Evolutionary conservation across 2,329 filamentous ascomycete genomes (phyloP).

Genomic region (Fusarium scirpi): DNA sequence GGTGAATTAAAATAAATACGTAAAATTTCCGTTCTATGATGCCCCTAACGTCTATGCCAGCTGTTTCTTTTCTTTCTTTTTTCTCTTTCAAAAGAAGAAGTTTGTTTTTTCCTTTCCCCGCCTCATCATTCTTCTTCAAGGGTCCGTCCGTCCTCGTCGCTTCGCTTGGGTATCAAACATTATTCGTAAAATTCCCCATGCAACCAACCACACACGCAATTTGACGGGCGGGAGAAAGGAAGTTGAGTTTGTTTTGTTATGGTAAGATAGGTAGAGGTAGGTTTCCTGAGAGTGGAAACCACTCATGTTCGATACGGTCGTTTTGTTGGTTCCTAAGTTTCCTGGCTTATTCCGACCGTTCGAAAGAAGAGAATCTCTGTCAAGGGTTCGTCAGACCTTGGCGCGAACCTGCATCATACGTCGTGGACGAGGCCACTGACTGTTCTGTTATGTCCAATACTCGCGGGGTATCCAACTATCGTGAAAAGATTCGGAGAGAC

Average conservation of each 20-base stretch:
- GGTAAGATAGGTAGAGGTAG: conserved; percentile 17
- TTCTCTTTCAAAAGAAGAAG: background rate
- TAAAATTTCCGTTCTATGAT: conserved; percentile 40
- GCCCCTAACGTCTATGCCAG: conserved; percentile 37
- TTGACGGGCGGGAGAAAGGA: conserved; percentile 30
- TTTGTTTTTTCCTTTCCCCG: background rate
- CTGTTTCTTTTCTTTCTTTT: conserved; percentile 29
- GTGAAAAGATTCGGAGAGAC: conserved; percentile 78
- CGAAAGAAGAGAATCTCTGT: conserved; percentile 26
- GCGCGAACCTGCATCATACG: conserved; percentile 3
- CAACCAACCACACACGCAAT: conserved; percentile 33
- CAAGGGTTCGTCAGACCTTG: background rate
- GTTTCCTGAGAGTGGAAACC: background rate
- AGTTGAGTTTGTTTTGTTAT: conserved; percentile 37
- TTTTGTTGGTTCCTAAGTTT: background rate
- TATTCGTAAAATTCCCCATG: conserved; percentile 43
- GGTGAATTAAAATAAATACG: conserved; percentile 34
- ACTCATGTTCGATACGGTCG: conserved; percentile 7
- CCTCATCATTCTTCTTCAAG: background rate
- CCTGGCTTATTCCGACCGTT: conserved; percentile 7
- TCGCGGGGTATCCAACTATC: conserved; percentile 38
- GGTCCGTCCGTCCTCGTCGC: background rate
- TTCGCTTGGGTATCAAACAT: conserved; percentile 43
- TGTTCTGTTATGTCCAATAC: conserved; percentile 26
- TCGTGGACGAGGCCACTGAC: background rate